phyloP scores from a whole-genome alignment of 2,329 filamentous ascomycete genomes.

The Verticillium longisporum region DNA sequence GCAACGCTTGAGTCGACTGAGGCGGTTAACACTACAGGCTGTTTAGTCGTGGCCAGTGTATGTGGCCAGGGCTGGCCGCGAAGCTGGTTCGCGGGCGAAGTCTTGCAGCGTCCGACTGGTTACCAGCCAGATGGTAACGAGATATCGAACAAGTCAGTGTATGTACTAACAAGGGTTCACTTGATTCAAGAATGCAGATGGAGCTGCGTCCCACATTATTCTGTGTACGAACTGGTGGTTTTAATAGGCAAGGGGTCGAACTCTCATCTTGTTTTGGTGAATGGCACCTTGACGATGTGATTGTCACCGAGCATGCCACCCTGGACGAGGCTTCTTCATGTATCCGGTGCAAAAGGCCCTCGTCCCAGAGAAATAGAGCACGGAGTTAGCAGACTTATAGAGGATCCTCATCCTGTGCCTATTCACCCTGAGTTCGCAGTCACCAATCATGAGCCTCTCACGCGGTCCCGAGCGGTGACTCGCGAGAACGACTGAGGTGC shows the following conservation, averaged over 20 bases:
- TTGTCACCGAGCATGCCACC: too few species aligned
- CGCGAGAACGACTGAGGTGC: not conserved
- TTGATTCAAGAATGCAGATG: not conserved
- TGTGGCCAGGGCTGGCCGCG: not conserved
- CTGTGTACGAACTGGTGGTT: not conserved
- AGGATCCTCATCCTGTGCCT: too few species aligned
- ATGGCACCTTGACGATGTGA: not conserved
- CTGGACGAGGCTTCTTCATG: too few species aligned
- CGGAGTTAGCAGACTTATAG: too few species aligned
- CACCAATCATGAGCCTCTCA: not conserved
- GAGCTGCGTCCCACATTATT: not conserved
- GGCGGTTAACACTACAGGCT: not conserved
- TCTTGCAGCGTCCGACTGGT: not conserved
- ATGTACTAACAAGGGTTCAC: not conserved
- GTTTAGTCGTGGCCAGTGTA: not conserved
- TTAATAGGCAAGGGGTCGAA: not conserved
- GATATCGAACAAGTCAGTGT: not conserved
- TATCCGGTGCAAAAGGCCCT: too few species aligned
- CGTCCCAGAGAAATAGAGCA: too few species aligned
- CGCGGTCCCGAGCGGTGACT: not conserved
- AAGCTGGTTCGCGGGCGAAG: not conserved
- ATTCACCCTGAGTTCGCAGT: not conserved
- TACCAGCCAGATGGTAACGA: not conserved
- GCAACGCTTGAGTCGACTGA: too few species aligned
- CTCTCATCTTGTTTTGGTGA: not conserved